Evolutionary conservation across 129 eudicot genomes (phyloP).

Genomic region (Sambucus nigra): DNA sequence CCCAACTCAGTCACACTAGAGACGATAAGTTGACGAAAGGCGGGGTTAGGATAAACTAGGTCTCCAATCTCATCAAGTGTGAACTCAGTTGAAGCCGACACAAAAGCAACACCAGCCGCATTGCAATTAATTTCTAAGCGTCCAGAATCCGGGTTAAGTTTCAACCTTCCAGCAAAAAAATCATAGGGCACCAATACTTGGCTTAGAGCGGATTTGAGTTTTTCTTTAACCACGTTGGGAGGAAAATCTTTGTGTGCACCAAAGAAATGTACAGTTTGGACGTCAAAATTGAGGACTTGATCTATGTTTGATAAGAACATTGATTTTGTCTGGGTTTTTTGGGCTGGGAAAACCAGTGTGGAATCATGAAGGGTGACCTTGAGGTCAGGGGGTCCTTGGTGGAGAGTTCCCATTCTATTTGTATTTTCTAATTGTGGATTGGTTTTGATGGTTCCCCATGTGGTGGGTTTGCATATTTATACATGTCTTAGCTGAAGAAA

Average conservation of each 20-base stretch:
- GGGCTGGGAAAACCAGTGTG: conserved; percentile 37
- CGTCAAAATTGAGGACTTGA: conserved; percentile 62
- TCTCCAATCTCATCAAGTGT: conserved; percentile 62
- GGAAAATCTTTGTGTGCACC: conserved; percentile 40
- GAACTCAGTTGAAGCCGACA: conserved; percentile 51
- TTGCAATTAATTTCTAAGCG: conserved; percentile 66
- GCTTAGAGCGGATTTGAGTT: conserved; percentile 34
- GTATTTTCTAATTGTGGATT: too few species aligned
- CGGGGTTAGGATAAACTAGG: conserved; percentile 83
- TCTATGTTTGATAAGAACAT: conserved; percentile 81
- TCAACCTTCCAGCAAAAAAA: conserved; percentile 75
- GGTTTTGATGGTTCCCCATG: too few species aligned
- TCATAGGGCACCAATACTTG: conserved; percentile 45
- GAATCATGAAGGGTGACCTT: conserved; percentile 50
- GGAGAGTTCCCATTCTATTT: conserved; percentile 62
- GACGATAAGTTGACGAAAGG: conserved; percentile 50
- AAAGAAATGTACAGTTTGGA: conserved; percentile 74
- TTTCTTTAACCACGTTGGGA: conserved; percentile 34
- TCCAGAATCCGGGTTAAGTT: conserved; percentile 25
- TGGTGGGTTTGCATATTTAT: too few species aligned
- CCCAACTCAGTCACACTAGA: conserved; percentile 30
- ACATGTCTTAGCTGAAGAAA: too few species aligned
- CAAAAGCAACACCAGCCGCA: conserved; percentile 44
- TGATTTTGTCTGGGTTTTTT: conserved; percentile 26
- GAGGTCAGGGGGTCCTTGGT: conserved; percentile 47